Conservation (phyloP, 2,329 filamentous ascomycete species). For the Dothidotthia symphoricarpi region DNA sequence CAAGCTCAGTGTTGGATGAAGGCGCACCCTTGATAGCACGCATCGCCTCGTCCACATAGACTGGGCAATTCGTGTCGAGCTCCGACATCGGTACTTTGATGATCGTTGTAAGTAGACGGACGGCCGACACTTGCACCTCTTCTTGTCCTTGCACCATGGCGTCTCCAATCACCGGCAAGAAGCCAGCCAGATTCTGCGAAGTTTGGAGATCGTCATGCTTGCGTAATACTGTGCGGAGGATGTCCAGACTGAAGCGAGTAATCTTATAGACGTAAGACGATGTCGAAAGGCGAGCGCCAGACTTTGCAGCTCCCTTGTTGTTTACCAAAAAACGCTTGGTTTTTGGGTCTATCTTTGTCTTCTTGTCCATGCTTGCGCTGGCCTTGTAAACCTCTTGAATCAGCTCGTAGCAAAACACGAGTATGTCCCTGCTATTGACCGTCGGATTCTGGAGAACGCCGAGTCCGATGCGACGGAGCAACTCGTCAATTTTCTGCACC, state of each 20-base stretch:
- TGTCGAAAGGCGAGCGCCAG: slow-evolving; percentile 67
- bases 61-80: slow-evolving; percentile 67
- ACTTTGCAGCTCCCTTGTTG: slow-evolving; percentile 71
- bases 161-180: slow-evolving; percentile 86
- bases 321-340: slow-evolving; percentile 76
- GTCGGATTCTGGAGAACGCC: slow-evolving; percentile 81
- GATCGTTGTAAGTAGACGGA: slow-evolving; percentile 80
- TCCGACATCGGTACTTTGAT: slow-evolving; percentile 76
- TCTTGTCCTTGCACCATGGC: slow-evolving; percentile 80
- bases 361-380: slow-evolving; percentile 46
- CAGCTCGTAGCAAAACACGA: slow-evolving; percentile 95
- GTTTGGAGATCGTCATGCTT: slow-evolving; percentile 82
- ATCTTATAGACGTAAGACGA: slow-evolving; percentile 85
- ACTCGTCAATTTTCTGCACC: slow-evolving; percentile 85
- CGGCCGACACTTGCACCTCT: slow-evolving; percentile 85
- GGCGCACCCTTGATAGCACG: slow-evolving; percentile 74
- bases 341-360: slow-evolving; percentile 37
- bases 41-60: slow-evolving; percentile 82
- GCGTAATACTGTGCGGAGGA: slow-evolving; percentile 79
- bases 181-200: slow-evolving; percentile 74
- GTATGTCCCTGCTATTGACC: slow-evolving; percentile 73
- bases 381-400: slow-evolving; percentile 81
- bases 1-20: slow-evolving; percentile 76
- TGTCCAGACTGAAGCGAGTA: slow-evolving; percentile 80
- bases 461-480: slow-evolving; percentile 77